A percentile compares a stretch with the other conserved stretches of the same genome.
phyloP scores from a whole-genome alignment of 2,329 filamentous ascomycete species.

The Nemania abortiva region DNA sequence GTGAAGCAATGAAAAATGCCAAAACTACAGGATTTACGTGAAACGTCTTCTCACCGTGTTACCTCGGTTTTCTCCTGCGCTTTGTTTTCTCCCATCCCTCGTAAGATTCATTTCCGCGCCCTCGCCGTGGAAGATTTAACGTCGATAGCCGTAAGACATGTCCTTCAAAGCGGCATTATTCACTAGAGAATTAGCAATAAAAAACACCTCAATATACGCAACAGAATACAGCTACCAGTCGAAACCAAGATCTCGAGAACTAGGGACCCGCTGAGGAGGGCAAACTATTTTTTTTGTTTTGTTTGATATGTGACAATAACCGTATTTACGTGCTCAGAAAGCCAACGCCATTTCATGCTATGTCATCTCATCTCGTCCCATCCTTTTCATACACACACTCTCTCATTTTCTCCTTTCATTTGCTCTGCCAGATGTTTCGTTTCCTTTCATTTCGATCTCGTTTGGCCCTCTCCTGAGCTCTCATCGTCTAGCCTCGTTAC shows the following conservation, averaged over 20 bases:
- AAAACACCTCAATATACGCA: neutral
- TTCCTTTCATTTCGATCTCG: neutral
- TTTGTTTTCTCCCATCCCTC: neutral
- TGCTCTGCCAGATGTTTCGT: neutral
- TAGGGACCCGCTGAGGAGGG: neutral
- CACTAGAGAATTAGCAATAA: neutral
- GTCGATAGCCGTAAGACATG: neutral
- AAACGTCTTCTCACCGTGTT: neutral
- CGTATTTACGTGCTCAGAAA: slow-evolving; percentile 11
- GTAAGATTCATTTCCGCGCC: neutral
- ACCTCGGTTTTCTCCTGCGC: too few species aligned
- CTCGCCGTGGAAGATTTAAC: neutral
- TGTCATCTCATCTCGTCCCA: neutral
- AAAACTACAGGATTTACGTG: neutral
- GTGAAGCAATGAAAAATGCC: neutral
- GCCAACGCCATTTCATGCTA: slow-evolving; percentile 1
- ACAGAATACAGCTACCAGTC: neutral
- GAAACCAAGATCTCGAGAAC: neutral
- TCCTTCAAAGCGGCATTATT: neutral
- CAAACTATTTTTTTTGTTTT: neutral
- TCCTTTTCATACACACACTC: slow-evolving; percentile 16
- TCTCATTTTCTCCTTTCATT: neutral
- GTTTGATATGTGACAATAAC: neutral
- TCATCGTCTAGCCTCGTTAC: neutral
- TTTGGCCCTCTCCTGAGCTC: neutral